These are phyloP conservation scores for Rhodotorula mucilaginosa DNA, from an alignment of 1,284 basidiomycete genomes.

Conservation along the genomic window DNA sequence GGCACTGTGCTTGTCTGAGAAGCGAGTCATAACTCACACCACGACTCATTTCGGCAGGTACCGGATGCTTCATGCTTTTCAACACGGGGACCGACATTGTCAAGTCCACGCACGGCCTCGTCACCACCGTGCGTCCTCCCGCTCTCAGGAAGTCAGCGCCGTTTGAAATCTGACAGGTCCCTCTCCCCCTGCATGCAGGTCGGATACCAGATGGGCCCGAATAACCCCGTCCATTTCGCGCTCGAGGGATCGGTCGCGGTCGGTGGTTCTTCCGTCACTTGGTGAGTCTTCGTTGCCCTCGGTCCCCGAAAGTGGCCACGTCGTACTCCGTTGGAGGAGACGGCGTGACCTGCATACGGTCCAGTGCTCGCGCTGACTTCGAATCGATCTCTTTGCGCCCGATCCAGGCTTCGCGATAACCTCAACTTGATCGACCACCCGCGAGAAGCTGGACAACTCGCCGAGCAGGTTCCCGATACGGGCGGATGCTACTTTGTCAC, in stretches of 20 bases:
- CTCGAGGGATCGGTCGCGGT: constrained; percentile 94
- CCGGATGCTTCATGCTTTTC: constrained; percentile 93
- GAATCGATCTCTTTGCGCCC: no score
- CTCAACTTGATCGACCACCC: constrained; percentile 79
- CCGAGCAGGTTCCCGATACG: constrained; percentile 71
- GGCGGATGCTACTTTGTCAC: constrained; percentile 98
- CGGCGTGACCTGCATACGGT: no score
- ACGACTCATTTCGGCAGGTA: constrained; percentile 56
- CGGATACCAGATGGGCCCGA: constrained; percentile 84
- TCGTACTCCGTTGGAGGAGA: no score
- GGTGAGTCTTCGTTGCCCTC: constrained; percentile 48
- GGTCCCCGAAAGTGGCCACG: no score
- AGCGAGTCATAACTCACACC: background rate
- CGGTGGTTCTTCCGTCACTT: constrained; percentile 92
- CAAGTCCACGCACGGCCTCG: constrained; percentile 76
- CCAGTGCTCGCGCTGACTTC: no score
- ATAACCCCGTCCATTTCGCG: constrained; percentile 79
- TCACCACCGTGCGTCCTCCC: constrained; percentile 70
- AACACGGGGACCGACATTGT: constrained; percentile 86
- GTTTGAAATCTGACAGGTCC: background rate
- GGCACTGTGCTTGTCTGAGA: background rate
- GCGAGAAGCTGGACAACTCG: constrained; percentile 79
- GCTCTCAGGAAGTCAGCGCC: background rate
- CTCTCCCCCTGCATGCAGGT: constrained; percentile 55
- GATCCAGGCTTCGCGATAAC: constrained; percentile 71